Percentiles rank a stretch among this genome's conserved stretches.
phyloP scores from a whole-genome alignment of 306 rosid species.

The Rosa lucieae region DNA sequence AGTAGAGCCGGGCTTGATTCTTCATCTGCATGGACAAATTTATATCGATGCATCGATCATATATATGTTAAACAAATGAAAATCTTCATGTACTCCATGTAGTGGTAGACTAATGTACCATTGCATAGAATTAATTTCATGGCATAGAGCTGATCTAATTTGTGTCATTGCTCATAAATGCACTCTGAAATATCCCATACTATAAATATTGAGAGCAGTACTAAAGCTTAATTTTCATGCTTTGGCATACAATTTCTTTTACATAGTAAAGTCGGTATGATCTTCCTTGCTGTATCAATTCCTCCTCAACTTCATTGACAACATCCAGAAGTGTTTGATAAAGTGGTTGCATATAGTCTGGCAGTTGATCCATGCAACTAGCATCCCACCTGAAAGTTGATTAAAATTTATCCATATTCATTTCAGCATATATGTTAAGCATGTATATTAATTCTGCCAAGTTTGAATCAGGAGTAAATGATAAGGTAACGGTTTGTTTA shows the following conservation, averaged over 20 bases:
- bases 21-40: background rate
- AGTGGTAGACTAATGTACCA: too few relatives aligned
- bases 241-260: slow-evolving; percentile 15
- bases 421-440: background rate
- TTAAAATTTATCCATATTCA: background rate
- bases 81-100: background rate
- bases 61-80: background rate
- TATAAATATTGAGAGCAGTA: background rate
- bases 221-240: background rate
- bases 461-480: background rate
- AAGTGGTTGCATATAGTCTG: slow-evolving; percentile 17
- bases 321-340: slow-evolving; percentile 7
- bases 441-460: background rate
- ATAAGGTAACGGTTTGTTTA: background rate
- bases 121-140: too few relatives aligned
- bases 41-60: background rate
- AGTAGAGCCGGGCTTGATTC: background rate
- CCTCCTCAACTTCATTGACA: slow-evolving; percentile 5
- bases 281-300: background rate
- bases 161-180: too few relatives aligned
- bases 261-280: slow-evolving; percentile 1
- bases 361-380: slow-evolving; percentile 13
- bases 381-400: slow-evolving; percentile 13
- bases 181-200: background rate
- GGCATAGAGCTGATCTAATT: too few relatives aligned